phyloP scores from a whole-genome alignment of 768 basidiomycete species.

The Auriscalpium microsporum region DNA sequence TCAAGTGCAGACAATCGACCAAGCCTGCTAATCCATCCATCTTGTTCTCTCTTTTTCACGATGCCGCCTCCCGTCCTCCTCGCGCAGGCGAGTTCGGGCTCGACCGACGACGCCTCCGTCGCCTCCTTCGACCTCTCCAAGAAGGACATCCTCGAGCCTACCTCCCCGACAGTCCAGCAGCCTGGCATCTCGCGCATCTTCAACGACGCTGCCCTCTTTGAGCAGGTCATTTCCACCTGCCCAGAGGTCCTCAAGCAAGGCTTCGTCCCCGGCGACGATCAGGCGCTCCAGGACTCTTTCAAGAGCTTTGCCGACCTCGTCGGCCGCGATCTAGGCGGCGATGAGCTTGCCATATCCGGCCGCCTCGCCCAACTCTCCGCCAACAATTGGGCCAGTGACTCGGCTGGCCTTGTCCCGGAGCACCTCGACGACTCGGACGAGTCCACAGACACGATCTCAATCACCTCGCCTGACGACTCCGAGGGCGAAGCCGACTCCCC shows the following conservation, averaged over 20 bases:
- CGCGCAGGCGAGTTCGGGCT: no score
- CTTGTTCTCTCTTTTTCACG: no score
- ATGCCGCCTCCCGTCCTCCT: no score
- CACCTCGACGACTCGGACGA: constrained; percentile 18
- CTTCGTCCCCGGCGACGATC: not conserved
- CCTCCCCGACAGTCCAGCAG: not conserved
- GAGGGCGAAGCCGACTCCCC: not conserved
- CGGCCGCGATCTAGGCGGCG: constrained; percentile 29
- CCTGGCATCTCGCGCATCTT: constrained; percentile 29
- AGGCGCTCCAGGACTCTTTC: constrained; percentile 14
- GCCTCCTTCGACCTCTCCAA: not conserved
- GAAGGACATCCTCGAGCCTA: not conserved
- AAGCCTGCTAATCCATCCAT: no score
- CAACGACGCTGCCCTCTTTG: constrained; percentile 31
- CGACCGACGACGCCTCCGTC: not conserved
- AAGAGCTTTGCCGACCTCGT: constrained; percentile 36
- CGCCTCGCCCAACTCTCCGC: constrained; percentile 33
- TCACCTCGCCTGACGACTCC: not conserved
- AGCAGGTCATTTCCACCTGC: constrained; percentile 24
- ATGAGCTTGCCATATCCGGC: constrained; percentile 26
- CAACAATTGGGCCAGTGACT: constrained; percentile 23
- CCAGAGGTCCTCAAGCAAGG: not conserved
- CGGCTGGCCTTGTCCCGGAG: constrained; percentile 7
- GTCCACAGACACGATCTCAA: constrained; percentile 12
- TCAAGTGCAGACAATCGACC: no score